Conservation (phyloP, 2,329 filamentous ascomycete genomes). For the Coniella vitis region DNA sequence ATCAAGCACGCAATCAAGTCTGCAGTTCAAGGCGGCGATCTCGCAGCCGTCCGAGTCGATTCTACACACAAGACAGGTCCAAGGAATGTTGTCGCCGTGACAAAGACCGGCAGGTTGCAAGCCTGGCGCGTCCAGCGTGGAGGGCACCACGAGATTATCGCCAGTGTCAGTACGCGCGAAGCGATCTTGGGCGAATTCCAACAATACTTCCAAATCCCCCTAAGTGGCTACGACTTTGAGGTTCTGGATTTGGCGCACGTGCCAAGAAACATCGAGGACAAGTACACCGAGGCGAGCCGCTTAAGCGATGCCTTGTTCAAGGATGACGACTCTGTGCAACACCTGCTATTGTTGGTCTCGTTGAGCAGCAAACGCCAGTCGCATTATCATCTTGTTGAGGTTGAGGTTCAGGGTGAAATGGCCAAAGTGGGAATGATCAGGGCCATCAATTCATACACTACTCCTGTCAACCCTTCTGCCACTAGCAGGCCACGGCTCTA, state of each 20-base stretch:
- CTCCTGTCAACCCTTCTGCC: slow-evolving; percentile 38
- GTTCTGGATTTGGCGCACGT: slow-evolving; percentile 75
- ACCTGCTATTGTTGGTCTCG: slow-evolving; percentile 56
- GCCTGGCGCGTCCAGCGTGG: slow-evolving; percentile 86
- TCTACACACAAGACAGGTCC: slow-evolving; percentile 69
- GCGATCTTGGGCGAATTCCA: slow-evolving; percentile 57
- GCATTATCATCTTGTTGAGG: slow-evolving; percentile 70
- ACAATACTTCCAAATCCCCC: slow-evolving; percentile 41
- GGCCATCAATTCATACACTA: slow-evolving; percentile 58
- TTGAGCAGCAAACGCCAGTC: slow-evolving; percentile 45
- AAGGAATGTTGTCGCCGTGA: slow-evolving; percentile 74
- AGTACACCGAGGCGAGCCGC: slow-evolving; percentile 43
- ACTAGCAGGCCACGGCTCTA: slow-evolving; percentile 57
- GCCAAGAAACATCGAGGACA: slow-evolving; percentile 43
- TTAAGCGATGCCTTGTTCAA: slow-evolving; percentile 43
- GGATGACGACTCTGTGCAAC: slow-evolving; percentile 46
- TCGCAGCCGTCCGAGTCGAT: slow-evolving; percentile 73
- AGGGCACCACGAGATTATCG: slow-evolving; percentile 69
- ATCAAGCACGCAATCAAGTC: slow-evolving; percentile 70
- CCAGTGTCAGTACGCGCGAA: slow-evolving; percentile 64
- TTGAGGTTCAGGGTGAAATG: slow-evolving; percentile 50
- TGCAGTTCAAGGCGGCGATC: slow-evolving; percentile 64
- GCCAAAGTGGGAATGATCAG: slow-evolving; percentile 59
- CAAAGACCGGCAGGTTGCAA: slow-evolving; percentile 69
- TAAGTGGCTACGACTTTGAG: slow-evolving; percentile 55